These are phyloP conservation scores for Sporothrix protearum DNA, from an alignment of 2,329 filamentous ascomycete genomes.

Conservation along the genomic window DNA sequence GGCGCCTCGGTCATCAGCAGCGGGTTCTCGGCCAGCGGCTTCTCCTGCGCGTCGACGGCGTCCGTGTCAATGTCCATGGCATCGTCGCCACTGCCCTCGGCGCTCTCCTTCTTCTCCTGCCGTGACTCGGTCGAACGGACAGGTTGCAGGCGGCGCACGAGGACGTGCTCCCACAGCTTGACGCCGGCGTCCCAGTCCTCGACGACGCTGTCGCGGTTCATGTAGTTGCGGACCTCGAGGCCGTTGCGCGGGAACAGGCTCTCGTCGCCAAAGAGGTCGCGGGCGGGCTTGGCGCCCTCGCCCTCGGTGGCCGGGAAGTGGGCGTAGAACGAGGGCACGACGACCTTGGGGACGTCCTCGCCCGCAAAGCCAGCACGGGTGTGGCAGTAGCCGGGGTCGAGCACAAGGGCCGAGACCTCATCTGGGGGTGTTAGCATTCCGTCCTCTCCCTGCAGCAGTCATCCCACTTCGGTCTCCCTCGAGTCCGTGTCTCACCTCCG, in stretches of 20 bases:
- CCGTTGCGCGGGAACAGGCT: conserved; percentile 71
- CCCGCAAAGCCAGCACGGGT: conserved; percentile 95
- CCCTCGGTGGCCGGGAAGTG: conserved; percentile 37
- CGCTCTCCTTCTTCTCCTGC: conserved; percentile 63
- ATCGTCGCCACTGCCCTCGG: conserved; percentile 58
- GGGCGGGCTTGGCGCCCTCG: conserved; percentile 40
- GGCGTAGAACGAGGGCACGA: conserved; percentile 88
- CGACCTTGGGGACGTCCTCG: conserved; percentile 93
- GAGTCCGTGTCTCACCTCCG: conserved; percentile 45
- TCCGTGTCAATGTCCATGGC: conserved; percentile 66
- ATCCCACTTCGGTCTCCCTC: not conserved
- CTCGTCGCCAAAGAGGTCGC: conserved; percentile 82
- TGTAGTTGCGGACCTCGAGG: conserved; percentile 87
- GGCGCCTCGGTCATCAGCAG: conserved; percentile 90
- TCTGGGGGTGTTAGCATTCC: conserved; percentile 52
- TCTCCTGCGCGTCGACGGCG: conserved; percentile 59
- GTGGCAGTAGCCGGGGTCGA: conserved; percentile 88
- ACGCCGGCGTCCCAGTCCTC: conserved; percentile 94
- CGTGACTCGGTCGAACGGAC: conserved; percentile 43
- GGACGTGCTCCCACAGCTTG: conserved; percentile 87
- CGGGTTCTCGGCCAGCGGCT: conserved; percentile 82
- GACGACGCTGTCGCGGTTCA: conserved; percentile 82
- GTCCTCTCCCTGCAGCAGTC: not conserved
- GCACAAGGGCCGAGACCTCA: conserved; percentile 93
- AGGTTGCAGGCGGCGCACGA: conserved; percentile 83